phyloP scores from a whole-genome alignment of 2,329 filamentous ascomycete genomes.

The Fusarium sp. region DNA sequence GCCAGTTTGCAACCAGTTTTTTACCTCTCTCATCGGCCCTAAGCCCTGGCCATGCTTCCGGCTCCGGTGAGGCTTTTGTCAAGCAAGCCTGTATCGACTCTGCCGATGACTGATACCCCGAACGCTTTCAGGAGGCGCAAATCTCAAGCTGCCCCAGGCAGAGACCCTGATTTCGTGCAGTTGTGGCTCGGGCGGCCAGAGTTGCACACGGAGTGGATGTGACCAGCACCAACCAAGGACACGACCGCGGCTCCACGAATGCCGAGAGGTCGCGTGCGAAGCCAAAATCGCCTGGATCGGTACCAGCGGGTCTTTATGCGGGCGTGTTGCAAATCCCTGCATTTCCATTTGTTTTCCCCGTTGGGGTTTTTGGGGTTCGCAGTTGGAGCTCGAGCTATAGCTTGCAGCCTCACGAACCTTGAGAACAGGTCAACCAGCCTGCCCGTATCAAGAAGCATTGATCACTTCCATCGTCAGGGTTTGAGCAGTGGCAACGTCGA shows the following conservation, averaged over 20 bases:
- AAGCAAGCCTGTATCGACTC: constrained; percentile 8
- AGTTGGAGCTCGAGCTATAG: constrained; percentile 21
- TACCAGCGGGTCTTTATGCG: constrained; percentile 35
- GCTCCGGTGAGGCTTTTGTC: constrained; percentile 30
- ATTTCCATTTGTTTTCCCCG: constrained; percentile 35
- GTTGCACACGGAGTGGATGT: constrained; percentile 5
- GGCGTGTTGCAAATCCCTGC: constrained; percentile 41
- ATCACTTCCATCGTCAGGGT: neutral
- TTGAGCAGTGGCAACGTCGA: neutral
- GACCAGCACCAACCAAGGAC: constrained; percentile 15
- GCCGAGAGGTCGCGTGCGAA: constrained; percentile 43
- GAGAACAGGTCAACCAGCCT: constrained; percentile 5
- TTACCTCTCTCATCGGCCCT: constrained; percentile 35
- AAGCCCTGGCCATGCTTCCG: constrained; percentile 31
- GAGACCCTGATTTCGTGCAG: constrained; percentile 2
- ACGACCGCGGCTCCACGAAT: constrained; percentile 26
- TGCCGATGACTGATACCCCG: neutral
- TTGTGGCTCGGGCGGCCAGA: neutral
- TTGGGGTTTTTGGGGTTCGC: constrained; percentile 31
- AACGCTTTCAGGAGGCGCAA: neutral
- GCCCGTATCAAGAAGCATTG: constrained; percentile 19
- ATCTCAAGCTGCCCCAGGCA: neutral
- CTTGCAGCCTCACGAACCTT: constrained; percentile 12
- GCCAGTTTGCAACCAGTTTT: constrained; percentile 25
- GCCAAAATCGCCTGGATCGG: constrained; percentile 43